Evolutionary conservation across 2,329 filamentous ascomycete species (phyloP), one percentile per base, ranked within the genome.

Genomic region (Camptophora hylomeconis): DNA sequence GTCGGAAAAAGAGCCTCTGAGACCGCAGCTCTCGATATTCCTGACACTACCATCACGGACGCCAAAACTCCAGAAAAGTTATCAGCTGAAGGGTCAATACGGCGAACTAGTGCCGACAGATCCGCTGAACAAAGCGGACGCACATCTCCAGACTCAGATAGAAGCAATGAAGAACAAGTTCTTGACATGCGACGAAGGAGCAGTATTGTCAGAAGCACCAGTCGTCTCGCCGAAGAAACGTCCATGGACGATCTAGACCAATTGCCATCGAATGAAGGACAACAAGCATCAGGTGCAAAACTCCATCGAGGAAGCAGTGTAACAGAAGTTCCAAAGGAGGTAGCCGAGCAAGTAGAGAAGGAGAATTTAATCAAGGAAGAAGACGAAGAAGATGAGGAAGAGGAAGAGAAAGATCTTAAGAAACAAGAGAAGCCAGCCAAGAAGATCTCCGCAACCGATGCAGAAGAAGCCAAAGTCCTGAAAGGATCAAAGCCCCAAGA

Each of bases 81-180:
- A 3, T 37, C 37, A 7, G 9, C 33, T 28, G 30, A 45, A 39
- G 32, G 44, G 21, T 35, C 33, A 24, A 12, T 17, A 28, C 40
- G 39, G 17, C 38, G 38, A 24, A 39, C 41, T 9, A 40, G 40
- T 14, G 36, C 39, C 10, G 42, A 42, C 24, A 42, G 43, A 22
- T 33, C 23, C 34, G 31, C 24, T 37, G 39, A 31, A 30, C 39
- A 21, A 23, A 38, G 21, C 40, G 26, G 18, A 30, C 23, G 25
- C 17, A 41, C 29, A 18, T 32, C 32, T 4, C 25, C 38, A 9
- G 33, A 39, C 7, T 18, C 38, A 29, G 16, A 14, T 12, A 24
- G 17, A 26, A 36, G 30, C 26, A 33, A 41, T 24, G 29, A 37
- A 38, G 29, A 32, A 37, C 32, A 31, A 24, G 19, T 38, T 10